Evolutionary conservation across 2,329 filamentous ascomycete genomes (phyloP), one percentile per base, ranked within the genome.

Genomic region (Endothia cerciana): DNA sequence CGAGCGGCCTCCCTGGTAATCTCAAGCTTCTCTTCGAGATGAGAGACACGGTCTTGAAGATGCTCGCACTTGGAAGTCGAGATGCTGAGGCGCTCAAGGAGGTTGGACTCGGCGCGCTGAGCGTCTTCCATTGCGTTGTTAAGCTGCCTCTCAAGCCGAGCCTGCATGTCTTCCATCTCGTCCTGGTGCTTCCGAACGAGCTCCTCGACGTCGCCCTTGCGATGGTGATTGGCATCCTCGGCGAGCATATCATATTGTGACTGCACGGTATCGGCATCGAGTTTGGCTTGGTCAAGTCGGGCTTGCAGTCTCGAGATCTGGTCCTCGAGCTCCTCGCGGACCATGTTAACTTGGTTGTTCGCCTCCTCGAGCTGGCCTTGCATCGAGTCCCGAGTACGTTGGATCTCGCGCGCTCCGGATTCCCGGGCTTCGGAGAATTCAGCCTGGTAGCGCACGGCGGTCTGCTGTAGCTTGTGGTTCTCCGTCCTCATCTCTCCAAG

Each of bases 1-100:
- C 88, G 88, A 11, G 93, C 94, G 40, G 94, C 94, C 74, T 93
- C 89, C 75, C 94, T 94, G 30, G 94, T 90, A 71, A 98, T 91
- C 72, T 96, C 90, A 19, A 99, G 85, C 77, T 93, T 94, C 76
- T 97, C 94, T 76, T 97, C 93, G 1, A 98, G 83, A 72, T 96
- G 91, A 4, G 85, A 79, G 33, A 97, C 87, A 72, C 92, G 92
- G 72, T 97, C 94, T 75, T 96, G 90, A 28, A 96, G 86, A 75
- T 96, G 91, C 71, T 93, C 88, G 4, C 90, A 87, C 82, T 94
- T 97, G 65, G 93, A 92, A 10, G 94, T 88, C 0, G 93, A 92
- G 65, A 98, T 84, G 69, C 87, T 89, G 64, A 98, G 85, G 33
- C 91, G 89, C 74, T 97, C 93, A 58, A 91, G 85, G 53, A 96